Percentiles rank a stretch among this genome's conserved stretches.
Conservation (phyloP, 2,329 filamentous ascomycete species). For the Ustilaginoidea virens region DNA sequence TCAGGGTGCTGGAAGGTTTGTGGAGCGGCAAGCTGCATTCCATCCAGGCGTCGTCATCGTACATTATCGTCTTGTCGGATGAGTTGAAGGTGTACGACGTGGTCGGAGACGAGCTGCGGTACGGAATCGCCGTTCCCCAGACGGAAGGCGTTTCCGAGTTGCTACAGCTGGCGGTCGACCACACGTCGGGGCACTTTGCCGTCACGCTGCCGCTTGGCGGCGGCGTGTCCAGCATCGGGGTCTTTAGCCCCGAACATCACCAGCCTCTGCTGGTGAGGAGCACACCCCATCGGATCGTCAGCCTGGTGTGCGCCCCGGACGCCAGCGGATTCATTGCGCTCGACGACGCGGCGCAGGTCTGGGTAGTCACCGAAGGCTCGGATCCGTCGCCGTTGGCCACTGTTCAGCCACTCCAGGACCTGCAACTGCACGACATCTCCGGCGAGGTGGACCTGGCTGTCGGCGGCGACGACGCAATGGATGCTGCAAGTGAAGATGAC, state of each 20-base stretch:
- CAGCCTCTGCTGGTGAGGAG: conserved; percentile 43
- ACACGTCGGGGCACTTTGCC: conserved; percentile 48
- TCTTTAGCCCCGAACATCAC: conserved; percentile 49
- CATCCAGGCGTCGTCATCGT: conserved; percentile 57
- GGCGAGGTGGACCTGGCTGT: conserved; percentile 14
- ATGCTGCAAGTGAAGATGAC: conserved; percentile 24
- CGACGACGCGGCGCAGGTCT: conserved; percentile 61
- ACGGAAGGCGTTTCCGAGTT: conserved; percentile 25
- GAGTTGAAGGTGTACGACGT: conserved; percentile 71
- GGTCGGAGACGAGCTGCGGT: conserved; percentile 60
- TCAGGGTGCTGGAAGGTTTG: conserved; percentile 50
- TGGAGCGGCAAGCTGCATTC: conserved; percentile 49
- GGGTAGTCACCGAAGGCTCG: conserved; percentile 43
- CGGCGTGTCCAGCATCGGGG: conserved; percentile 38
- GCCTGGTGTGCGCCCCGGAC: conserved; percentile 46
- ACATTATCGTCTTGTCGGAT: conserved; percentile 60
- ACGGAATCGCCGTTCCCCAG: conserved; percentile 42
- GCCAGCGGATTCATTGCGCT: conserved; percentile 61
- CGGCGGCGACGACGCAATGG: conserved; percentile 23
- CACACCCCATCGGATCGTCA: conserved; percentile 44
- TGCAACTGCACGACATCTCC: conserved; percentile 29
- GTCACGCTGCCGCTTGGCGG: conserved; percentile 34
- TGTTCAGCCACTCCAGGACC: conserved; percentile 38
- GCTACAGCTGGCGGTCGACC: conserved; percentile 58
- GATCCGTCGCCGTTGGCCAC: conserved; percentile 35